Percentiles rank a stretch among this genome's conserved stretches.
phyloP scores from a whole-genome alignment of 202 grass and related monocot genomes.

The Saccharum hybrid region DNA sequence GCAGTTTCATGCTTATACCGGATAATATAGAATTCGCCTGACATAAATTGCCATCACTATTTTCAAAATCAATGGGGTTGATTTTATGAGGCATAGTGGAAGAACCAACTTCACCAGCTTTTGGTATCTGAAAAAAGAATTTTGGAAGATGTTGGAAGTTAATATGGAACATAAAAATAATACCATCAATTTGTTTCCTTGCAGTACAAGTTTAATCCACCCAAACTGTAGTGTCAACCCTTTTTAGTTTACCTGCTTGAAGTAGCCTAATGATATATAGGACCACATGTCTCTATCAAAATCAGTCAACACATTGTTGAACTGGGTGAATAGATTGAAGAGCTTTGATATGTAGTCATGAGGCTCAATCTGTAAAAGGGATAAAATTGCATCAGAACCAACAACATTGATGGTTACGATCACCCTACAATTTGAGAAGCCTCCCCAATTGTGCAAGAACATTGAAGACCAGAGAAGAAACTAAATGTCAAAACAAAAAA shows the following conservation, averaged over 20 bases:
- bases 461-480: constrained; percentile 11
- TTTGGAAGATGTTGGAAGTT: constrained; percentile 25
- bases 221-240: neutral
- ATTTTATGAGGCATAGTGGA: constrained; percentile 99
- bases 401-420: constrained; percentile 24
- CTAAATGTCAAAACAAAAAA: constrained; percentile 14
- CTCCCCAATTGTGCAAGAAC: constrained; percentile 12
- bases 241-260: constrained; percentile 80
- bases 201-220: constrained; percentile 13
- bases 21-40: constrained; percentile 63
- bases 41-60: constrained; percentile 82
- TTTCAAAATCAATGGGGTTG: constrained; percentile 98
- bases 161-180: constrained; percentile 29
- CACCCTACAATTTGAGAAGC: neutral
- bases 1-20: constrained; percentile 84
- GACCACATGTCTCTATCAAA: constrained; percentile 93
- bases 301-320: constrained; percentile 84
- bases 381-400: constrained; percentile 46
- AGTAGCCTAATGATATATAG: constrained; percentile 92
- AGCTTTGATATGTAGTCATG: constrained; percentile 96
- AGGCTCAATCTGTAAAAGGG: constrained; percentile 80
- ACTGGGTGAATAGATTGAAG: constrained; percentile 82
- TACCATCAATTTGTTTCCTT: neutral
- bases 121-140: constrained; percentile 65
- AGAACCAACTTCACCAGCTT: constrained; percentile 89